These are phyloP conservation scores for Populus tomentosa DNA, from an alignment of 441 rosid genomes.

Conservation along the genomic window DNA sequence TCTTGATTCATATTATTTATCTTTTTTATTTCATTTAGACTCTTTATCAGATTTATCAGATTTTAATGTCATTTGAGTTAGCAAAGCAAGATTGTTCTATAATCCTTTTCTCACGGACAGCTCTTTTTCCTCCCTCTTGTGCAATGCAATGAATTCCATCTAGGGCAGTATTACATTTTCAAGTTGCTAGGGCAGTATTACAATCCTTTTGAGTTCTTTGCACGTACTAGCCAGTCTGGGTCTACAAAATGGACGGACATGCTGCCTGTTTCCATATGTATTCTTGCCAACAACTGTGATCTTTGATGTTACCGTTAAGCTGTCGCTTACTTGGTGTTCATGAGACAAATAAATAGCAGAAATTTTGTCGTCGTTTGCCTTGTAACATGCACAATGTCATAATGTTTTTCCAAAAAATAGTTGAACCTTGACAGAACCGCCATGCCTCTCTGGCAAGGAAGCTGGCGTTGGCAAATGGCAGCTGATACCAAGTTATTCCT, in stretches of 20 bases:
- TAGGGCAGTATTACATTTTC: neutral
- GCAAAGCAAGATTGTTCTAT: neutral
- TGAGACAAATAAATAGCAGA: neutral
- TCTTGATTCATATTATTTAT: conserved; percentile 16
- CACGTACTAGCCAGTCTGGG: no score
- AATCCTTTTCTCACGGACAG: neutral
- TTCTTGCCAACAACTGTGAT: neutral
- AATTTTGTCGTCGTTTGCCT: neutral
- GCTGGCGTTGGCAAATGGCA: conserved; percentile 9
- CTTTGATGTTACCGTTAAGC: neutral
- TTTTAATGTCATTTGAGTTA: no score
- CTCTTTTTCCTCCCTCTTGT: neutral
- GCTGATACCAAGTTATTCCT: neutral
- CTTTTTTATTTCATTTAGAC: conserved; percentile 13
- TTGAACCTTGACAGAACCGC: neutral
- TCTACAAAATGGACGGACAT: neutral
- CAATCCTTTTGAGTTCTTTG: neutral
- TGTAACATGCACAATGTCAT: neutral
- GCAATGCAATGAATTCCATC: neutral
- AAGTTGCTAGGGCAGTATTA: no score
- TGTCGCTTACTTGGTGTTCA: neutral
- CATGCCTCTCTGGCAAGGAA: conserved; percentile 19
- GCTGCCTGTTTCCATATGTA: conserved; percentile 12
- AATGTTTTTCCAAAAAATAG: neutral
- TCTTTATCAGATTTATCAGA: no score